phyloP scores from a whole-genome alignment of 2,329 filamentous ascomycete genomes.

The Pseudocercospora pini-densiflorae region DNA sequence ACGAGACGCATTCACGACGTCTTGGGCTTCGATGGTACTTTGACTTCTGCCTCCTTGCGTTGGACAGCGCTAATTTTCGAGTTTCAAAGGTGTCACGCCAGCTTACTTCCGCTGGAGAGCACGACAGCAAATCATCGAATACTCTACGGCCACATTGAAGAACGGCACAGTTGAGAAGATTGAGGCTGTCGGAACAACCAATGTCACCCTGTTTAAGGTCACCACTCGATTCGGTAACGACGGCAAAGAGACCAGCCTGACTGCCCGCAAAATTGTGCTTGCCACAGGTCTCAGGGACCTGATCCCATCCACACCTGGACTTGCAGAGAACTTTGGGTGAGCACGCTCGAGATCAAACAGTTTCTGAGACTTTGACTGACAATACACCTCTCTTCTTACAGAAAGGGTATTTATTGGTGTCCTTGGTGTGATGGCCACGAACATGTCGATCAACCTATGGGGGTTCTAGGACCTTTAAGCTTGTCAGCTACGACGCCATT shows the following conservation, averaged over 20 bases:
- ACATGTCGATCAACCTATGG: slow-evolving; percentile 19
- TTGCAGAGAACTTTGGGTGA: slow-evolving; percentile 29
- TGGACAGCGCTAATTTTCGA: background rate
- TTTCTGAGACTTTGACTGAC: too few species aligned
- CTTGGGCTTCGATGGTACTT: slow-evolving; percentile 27
- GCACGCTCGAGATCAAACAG: too few species aligned
- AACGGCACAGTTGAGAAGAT: slow-evolving; percentile 20
- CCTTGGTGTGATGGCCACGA: slow-evolving; percentile 32
- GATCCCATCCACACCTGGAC: slow-evolving; percentile 28
- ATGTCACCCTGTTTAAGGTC: slow-evolving; percentile 6
- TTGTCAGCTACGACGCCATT: slow-evolving; percentile 13
- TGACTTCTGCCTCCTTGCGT: background rate
- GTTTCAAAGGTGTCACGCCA: slow-evolving; percentile 19
- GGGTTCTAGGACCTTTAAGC: slow-evolving; percentile 18
- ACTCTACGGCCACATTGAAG: slow-evolving; percentile 18
- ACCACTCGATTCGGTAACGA: slow-evolving; percentile 15
- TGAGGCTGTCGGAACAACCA: slow-evolving; percentile 8
- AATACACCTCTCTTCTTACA: too few species aligned
- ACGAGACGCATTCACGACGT: slow-evolving; percentile 26
- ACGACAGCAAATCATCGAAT: slow-evolving; percentile 29
- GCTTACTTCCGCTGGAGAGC: slow-evolving; percentile 26
- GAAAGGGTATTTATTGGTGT: slow-evolving; percentile 31
- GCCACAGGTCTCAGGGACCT: slow-evolving; percentile 31
- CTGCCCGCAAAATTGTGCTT: slow-evolving; percentile 28
- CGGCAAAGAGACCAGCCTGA: slow-evolving; percentile 17